These are phyloP conservation scores for Beta macrorhiza DNA, from an alignment of 179 eudicot species.

Conservation along the genomic window DNA sequence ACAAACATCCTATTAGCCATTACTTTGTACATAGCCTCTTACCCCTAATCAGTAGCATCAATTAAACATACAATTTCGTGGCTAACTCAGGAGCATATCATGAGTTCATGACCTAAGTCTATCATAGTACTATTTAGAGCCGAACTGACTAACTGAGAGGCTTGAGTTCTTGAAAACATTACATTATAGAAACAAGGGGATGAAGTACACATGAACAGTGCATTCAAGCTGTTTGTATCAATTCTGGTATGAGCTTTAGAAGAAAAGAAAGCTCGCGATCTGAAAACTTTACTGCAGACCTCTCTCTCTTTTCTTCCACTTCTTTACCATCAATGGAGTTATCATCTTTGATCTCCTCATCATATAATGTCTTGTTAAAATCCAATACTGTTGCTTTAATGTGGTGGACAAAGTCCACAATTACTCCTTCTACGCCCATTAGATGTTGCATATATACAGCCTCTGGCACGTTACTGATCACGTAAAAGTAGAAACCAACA, in stretches of 20 bases:
- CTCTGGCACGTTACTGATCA: constrained; percentile 32
- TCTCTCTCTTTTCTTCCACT: constrained; percentile 6
- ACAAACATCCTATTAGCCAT: no score
- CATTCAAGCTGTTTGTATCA: constrained; percentile 17
- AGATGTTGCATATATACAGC: constrained; percentile 35
- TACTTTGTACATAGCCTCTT: no score
- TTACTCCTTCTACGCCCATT: constrained; percentile 36
- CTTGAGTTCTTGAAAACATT: no score
- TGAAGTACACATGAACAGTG: neutral
- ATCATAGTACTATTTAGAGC: no score
- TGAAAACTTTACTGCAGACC: constrained; percentile 19
- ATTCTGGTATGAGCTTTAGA: constrained; percentile 28
- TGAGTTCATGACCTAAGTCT: no score
- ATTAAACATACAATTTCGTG: no score
- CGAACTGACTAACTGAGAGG: no score
- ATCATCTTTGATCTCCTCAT: neutral
- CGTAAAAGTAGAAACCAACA: neutral
- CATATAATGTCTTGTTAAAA: neutral
- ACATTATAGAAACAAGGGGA: neutral
- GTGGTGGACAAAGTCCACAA: constrained; percentile 30
- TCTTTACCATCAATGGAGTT: neutral
- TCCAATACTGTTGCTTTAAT: constrained; percentile 25
- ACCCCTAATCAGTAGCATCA: no score
- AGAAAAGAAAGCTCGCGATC: constrained; percentile 31
- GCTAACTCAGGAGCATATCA: no score